Evolutionary conservation across 441 rosid species (phyloP).

Genomic region (Pelargonium citronellum): DNA sequence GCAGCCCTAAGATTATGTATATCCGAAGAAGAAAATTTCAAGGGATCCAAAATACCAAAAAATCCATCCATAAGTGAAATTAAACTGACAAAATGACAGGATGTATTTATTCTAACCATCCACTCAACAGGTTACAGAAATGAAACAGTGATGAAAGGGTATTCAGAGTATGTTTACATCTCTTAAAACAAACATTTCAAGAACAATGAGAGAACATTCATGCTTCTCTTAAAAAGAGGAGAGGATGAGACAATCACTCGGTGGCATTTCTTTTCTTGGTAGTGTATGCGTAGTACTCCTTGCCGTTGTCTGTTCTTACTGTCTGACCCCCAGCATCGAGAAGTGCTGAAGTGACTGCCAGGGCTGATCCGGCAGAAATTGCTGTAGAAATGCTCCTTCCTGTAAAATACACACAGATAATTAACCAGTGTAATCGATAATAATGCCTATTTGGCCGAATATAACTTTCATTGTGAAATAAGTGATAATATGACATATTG

Average conservation of each 20-base stretch:
- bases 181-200: conserved; percentile 28
- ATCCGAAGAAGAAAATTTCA: too few species aligned
- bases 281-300: conserved; percentile 75
- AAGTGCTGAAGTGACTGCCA: conserved; percentile 64
- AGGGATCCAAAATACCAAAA: too few species aligned
- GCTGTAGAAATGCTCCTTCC: conserved; percentile 75
- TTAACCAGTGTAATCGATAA: neutral
- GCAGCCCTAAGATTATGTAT: too few species aligned
- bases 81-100: conserved; percentile 14
- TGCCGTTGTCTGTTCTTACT: conserved; percentile 66
- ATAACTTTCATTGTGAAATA: neutral
- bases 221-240: conserved; percentile 14
- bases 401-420: conserved; percentile 27
- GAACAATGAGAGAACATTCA: conserved; percentile 7
- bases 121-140: conserved; percentile 15
- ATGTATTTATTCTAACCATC: conserved; percentile 30
- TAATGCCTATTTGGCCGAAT: neutral
- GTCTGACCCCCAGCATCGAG: conserved; percentile 82
- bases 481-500: neutral
- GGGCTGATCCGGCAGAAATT: conserved; percentile 68
- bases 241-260: conserved; percentile 35
- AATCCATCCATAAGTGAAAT: neutral
- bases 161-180: conserved; percentile 31
- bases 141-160: conserved; percentile 14
- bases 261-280: conserved; percentile 63